Evolutionary conservation across 1,284 basidiomycete species (phyloP), one percentile per base, ranked within the genome.

Genomic region (Boletus smithii): DNA sequence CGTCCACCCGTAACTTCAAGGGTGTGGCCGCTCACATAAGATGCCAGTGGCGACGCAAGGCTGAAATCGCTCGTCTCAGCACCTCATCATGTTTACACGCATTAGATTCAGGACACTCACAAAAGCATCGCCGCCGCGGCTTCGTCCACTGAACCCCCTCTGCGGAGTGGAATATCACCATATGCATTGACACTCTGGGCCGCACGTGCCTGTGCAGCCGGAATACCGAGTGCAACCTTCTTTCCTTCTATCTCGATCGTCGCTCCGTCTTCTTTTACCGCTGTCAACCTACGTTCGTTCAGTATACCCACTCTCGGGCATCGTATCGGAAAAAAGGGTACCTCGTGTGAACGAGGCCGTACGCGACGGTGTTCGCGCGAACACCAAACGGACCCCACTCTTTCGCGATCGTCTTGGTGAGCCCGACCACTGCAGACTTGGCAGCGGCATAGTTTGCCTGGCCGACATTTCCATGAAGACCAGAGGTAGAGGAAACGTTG

Each of bases 341-440:
- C 80, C 86, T 71, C 11, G 88, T 89, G 60, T 85, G 79, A 43
- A 91, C 80, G 50, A 79, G 75, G 26, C 88, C 88, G 55, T 83
- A 91, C 8, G 90, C 90, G 38, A 92, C 72, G 2, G 85, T 85
- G 70, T 92, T 91, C 37, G 85, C 83, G 41, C 88, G 82, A 9
- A 92, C 88, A 56, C 84, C 84, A 64, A 87, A 92, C 6, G 73
- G 66, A 47, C 91, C 90, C 90, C 89, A 93, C 65, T 93, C 90
- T 67, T 92, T 93, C 42, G 84, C 83, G 55, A 89, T 81, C 13
- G 89, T 92, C 73, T 91, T 91, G 32, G 88, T 88, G 46, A 92
- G 69, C 26, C 90, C 90, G 44, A 84, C 59, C 22, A 91, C 80
- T 10, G 83, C 88, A 14, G 87, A 71, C 62, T 91, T 91, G 45